A percentile compares a stretch with the other conserved stretches of the same genome.
Evolutionary conservation across 495 filamentous ascomycete genomes (phyloP).

Genomic region (Aspergillus steynii): DNA sequence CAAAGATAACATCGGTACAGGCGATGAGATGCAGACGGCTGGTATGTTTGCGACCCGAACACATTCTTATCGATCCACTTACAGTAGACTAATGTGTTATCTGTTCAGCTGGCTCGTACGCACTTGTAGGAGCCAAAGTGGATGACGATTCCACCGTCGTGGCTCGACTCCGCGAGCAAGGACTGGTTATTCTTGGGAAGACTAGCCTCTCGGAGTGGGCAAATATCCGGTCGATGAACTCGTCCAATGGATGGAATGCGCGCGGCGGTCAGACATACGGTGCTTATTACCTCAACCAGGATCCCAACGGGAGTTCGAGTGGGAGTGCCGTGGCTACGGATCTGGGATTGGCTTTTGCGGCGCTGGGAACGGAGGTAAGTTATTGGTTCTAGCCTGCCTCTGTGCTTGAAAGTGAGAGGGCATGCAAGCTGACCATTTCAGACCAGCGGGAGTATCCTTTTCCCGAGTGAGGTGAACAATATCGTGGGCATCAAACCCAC

Average conservation of each 20-base stretch:
- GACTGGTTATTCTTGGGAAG: constrained; percentile 56
- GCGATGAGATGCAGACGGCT: constrained; percentile 64
- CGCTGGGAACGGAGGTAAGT: constrained; percentile 52
- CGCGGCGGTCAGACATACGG: constrained; percentile 51
- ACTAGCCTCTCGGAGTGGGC: constrained; percentile 57
- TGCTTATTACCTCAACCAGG: constrained; percentile 51
- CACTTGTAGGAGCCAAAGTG: constrained; percentile 52
- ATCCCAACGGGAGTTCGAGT: constrained; percentile 55
- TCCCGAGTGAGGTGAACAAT: constrained; percentile 52
- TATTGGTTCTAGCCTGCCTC: neutral
- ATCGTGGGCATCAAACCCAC: constrained; percentile 69
- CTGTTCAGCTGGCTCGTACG: constrained; percentile 54
- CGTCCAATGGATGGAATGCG: constrained; percentile 56
- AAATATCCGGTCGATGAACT: constrained; percentile 49
- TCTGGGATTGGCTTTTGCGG: constrained; percentile 49
- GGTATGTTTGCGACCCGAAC: constrained; percentile 22
- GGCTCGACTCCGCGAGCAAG: constrained; percentile 48
- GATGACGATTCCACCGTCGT: constrained; percentile 47
- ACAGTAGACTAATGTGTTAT: constrained; percentile 16
- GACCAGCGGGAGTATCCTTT: constrained; percentile 55
- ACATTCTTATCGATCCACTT: constrained; percentile 10
- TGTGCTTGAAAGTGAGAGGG: constrained; percentile 16
- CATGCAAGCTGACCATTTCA: constrained; percentile 26
- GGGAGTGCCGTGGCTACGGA: constrained; percentile 52
- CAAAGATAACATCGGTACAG: constrained; percentile 68